phyloP scores from a whole-genome alignment of 192 early-diverging fungal genomes.

The Geranomyces variabilis region DNA sequence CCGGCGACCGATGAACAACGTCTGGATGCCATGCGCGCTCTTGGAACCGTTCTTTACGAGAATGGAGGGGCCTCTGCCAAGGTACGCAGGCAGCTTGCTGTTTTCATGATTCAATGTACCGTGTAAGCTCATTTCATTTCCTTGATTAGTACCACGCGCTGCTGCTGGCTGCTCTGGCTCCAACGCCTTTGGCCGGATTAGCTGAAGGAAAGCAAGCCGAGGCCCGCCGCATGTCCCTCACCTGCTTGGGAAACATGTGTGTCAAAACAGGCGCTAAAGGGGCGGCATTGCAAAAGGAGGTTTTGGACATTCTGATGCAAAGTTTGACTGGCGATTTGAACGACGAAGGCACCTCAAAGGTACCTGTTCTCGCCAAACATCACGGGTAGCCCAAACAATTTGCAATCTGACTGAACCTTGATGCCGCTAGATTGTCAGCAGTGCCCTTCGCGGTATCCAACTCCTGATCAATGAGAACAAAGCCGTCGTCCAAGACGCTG shows the following conservation, averaged over 20 bases:
- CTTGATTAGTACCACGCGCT: neutral
- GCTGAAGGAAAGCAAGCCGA: neutral
- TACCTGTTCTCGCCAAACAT: neutral
- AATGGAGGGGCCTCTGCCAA: constrained; percentile 25
- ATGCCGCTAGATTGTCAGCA: constrained; percentile 37
- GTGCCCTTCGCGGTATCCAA: constrained; percentile 32
- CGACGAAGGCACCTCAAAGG: constrained; percentile 25
- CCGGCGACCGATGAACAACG: neutral
- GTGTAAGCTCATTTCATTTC: no score
- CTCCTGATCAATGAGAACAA: constrained; percentile 46
- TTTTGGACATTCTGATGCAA: constrained; percentile 55
- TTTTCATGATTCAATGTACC: no score
- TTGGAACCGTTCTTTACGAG: constrained; percentile 32
- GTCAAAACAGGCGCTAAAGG: constrained; percentile 60
- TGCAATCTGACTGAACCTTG: no score
- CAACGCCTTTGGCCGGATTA: neutral
- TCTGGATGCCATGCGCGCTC: constrained; percentile 2
- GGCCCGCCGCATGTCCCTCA: constrained; percentile 56
- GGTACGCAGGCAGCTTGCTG: neutral
- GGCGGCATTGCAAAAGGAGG: constrained; percentile 45
- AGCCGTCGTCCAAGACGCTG: constrained; percentile 14
- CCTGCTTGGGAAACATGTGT: constrained; percentile 69
- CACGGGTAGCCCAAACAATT: no score
- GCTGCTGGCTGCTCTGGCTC: neutral
- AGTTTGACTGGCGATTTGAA: constrained; percentile 37